Evolutionary conservation across 1,284 basidiomycete genomes (phyloP).

Genomic region (Schizophyllum commune): DNA sequence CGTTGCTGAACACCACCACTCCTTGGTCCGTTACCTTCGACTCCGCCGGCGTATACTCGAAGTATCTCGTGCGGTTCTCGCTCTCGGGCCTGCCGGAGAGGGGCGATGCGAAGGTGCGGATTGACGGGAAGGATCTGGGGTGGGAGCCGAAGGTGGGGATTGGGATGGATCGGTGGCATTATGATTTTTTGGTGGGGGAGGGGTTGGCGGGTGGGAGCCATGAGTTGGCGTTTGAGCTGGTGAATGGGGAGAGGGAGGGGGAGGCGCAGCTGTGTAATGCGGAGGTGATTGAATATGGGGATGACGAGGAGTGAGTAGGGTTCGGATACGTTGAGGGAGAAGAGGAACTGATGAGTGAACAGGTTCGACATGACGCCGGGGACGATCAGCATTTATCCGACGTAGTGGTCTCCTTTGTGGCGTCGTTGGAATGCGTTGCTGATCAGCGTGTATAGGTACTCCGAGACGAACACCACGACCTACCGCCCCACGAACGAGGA

Average conservation of each 20-base stretch:
- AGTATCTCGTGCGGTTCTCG: constrained; percentile 65
- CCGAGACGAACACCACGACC: constrained; percentile 49
- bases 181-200: constrained; percentile 42
- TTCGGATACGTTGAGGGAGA: too few relatives aligned
- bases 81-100: constrained; percentile 64
- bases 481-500: constrained; percentile 78
- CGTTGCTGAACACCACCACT: constrained; percentile 51
- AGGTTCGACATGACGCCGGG: constrained; percentile 60
- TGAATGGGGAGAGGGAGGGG: constrained; percentile 41
- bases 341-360: not conserved
- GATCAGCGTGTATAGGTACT: too few relatives aligned
- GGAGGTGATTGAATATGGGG: constrained; percentile 73
- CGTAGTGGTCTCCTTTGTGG: too few relatives aligned
- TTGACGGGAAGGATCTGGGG: constrained; percentile 53
- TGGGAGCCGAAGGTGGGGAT: constrained; percentile 53
- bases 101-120: constrained; percentile 46
- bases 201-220: constrained; percentile 43
- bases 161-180: constrained; percentile 67
- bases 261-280: constrained; percentile 68
- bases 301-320: constrained; percentile 47
- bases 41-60: constrained; percentile 59
- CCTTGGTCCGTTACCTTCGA: constrained; percentile 54
- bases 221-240: constrained; percentile 49
- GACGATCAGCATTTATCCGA: constrained; percentile 69
- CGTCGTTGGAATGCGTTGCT: too few relatives aligned